Evolutionary conservation across 495 filamentous ascomycete species (phyloP), one percentile per base, ranked within the genome.

Genomic region (Trichoderma parareesei): DNA sequence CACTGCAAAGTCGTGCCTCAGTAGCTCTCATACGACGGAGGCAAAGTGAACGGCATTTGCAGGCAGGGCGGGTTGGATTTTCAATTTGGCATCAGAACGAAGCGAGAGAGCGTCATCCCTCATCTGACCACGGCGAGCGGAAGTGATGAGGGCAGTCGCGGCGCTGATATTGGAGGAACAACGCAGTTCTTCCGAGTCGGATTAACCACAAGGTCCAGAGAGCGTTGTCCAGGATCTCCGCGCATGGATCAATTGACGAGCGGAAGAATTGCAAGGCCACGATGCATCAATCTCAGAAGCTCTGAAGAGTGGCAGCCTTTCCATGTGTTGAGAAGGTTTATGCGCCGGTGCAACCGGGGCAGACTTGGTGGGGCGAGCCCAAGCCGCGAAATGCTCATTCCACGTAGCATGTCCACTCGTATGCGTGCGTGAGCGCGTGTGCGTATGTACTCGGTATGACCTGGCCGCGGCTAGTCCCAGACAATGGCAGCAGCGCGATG

Each of bases 331-430:
- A 57, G 53, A 37, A 57, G 8, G 53, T 27, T 7, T 57, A 57
- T 57, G 53, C 53, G 53, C 53, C 53, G 53, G 53, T 57, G 53
- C 33, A 57, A 38, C 53, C 53, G 53, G 53, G 53, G 27, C 53
- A 57, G 33, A 37, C 53, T 37, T 57, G 11, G 53, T 57, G 53
- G 53, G 53, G 53, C 53, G 9, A 57, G 53, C 53, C 37, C 53
- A 57, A 57, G 27, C 53, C 53, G 46, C 46, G 18, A 49, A 27
- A 57, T 35, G 53, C 53, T 57, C 33, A 57, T 57, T 57, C 53
- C 53, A 35, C 53, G 53, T 57, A 57, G 27, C 33, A 57, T 57
- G 0, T 57, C 6, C 53, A 5, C 7, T 57, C 48, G 48, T 57
- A 14, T 57, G 49, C 11, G 53, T 38, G 53, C 11, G 33, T 57